Evolutionary conservation across 495 filamentous ascomycete genomes (phyloP), one percentile per base, ranked within the genome.

Genomic region (Podospora tetraspora): DNA sequence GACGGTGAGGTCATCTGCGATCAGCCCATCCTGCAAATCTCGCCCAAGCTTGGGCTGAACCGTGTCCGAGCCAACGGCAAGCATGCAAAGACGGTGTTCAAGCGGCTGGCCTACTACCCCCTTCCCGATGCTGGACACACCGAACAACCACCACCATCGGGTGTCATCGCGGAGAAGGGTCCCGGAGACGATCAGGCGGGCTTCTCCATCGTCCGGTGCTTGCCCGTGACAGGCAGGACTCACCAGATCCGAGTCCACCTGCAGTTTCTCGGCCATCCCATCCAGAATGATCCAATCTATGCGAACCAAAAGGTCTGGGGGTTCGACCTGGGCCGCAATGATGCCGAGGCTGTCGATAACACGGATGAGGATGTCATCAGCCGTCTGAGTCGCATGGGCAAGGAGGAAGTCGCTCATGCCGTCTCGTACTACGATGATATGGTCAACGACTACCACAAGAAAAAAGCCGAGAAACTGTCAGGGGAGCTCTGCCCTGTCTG

Each of bases 261-360:
- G 1, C 95, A 99, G 74, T 97, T 91, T 75, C 80, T 99, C 12
- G 95, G 95, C 10, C 91, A 99, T 73, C 96, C 95, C 3, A 97
- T 99, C 72, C 87, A 90, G 62, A 98, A 98, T 76, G 95, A 99
- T 75, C 95, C 95, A 3, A 99, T 99, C 69, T 99, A 99, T 77
- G 92, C 91, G 72, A 98, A 98, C 73, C 89, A 91, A 67, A 87
- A 87, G 61, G 95, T 98, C 22, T 99, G 96, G 83, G 96, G 96
- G 2, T 82, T 88, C 1, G 84, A 86, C 1, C 85, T 99, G 0
- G 95, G 90, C 8, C 84, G 84, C 62, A 86, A 89, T 62, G 91
- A 94, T 68, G 79, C 84, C 32, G 85, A 88, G 34, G 85, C 82
- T 8, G 78, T 82, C 4, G 84, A 85, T 4, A 89, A 92, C 52